A percentile compares a stretch with the other conserved stretches of the same genome.
These are phyloP conservation scores for Sicyos edulis DNA, from an alignment of 306 rosid species.

Conservation along the genomic window DNA sequence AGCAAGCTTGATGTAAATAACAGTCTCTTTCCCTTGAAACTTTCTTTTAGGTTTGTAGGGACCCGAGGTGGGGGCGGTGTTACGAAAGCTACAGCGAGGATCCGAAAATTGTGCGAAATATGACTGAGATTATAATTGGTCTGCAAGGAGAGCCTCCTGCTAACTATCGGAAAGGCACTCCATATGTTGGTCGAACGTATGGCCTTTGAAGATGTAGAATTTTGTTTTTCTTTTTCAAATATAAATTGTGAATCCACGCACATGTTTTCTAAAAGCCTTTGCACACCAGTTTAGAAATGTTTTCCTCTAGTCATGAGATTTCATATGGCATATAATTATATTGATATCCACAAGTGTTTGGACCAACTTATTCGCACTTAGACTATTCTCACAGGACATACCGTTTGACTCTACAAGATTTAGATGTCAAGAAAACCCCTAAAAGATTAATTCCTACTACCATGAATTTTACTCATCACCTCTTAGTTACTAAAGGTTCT, in stretches of 20 bases:
- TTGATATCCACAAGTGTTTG: too few species aligned
- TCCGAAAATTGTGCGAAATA: conserved; percentile 61
- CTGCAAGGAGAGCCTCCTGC: conserved; percentile 77
- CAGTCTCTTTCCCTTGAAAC: conserved; percentile 30
- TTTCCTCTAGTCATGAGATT: neutral
- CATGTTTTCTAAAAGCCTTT: conserved; percentile 6
- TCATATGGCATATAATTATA: neutral
- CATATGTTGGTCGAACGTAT: conserved; percentile 83
- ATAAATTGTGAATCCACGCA: neutral
- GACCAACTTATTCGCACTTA: too few species aligned
- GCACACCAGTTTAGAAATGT: neutral
- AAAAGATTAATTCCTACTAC: too few species aligned
- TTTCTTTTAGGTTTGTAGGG: conserved; percentile 75
- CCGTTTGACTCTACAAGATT: too few species aligned
- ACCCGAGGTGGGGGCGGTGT: conserved; percentile 99
- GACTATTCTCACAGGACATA: too few species aligned
- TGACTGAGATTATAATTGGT: conserved; percentile 81
- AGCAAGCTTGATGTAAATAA: conserved; percentile 2
- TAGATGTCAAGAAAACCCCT: too few species aligned
- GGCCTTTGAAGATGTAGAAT: conserved; percentile 26
- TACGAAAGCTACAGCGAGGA: conserved; percentile 98
- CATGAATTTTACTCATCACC: too few species aligned
- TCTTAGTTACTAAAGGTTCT: too few species aligned
- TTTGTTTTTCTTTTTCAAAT: neutral
- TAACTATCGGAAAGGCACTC: conserved; percentile 54